Evolutionary conservation across 805 yeast species (phyloP).

Genomic region (Torulaspora quercuum): DNA sequence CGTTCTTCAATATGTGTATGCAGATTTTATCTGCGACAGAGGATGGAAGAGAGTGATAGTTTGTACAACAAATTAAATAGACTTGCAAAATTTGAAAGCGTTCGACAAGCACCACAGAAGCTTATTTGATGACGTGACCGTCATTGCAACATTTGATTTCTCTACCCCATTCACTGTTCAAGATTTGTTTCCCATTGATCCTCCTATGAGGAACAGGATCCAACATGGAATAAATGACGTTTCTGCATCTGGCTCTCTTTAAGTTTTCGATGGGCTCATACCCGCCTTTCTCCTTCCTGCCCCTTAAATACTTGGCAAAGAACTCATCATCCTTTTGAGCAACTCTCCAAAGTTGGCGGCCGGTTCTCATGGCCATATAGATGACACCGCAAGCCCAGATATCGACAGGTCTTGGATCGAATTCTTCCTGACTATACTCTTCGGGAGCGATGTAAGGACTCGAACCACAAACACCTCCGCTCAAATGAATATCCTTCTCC

Average conservation of each 20-base stretch:
- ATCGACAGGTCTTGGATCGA: constrained; percentile 80
- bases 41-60: not conserved
- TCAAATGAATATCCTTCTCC: constrained; percentile 66
- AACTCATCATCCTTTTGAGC: constrained; percentile 82
- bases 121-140: constrained; percentile 38
- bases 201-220: constrained; percentile 89
- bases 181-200: constrained; percentile 80
- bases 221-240: constrained; percentile 86
- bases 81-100: constrained; percentile 1
- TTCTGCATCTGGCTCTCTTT: constrained; percentile 84
- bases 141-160: constrained; percentile 78
- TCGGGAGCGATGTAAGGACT: constrained; percentile 92
- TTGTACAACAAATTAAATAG: constrained; percentile 6
- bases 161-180: constrained; percentile 94
- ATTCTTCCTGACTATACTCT: constrained; percentile 59
- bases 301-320: constrained; percentile 66
- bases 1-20: no score
- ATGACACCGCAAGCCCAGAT: constrained; percentile 93
- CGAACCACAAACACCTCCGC: constrained; percentile 79
- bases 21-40: no score
- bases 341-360: constrained; percentile 85
- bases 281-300: constrained; percentile 78
- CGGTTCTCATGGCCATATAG: constrained; percentile 92
- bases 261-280: constrained; percentile 87
- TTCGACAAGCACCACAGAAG: not conserved